Evolutionary conservation across 2,329 filamentous ascomycete species (phyloP), one percentile per base, ranked within the genome.

Genomic region (Xylaria hypoxylon): DNA sequence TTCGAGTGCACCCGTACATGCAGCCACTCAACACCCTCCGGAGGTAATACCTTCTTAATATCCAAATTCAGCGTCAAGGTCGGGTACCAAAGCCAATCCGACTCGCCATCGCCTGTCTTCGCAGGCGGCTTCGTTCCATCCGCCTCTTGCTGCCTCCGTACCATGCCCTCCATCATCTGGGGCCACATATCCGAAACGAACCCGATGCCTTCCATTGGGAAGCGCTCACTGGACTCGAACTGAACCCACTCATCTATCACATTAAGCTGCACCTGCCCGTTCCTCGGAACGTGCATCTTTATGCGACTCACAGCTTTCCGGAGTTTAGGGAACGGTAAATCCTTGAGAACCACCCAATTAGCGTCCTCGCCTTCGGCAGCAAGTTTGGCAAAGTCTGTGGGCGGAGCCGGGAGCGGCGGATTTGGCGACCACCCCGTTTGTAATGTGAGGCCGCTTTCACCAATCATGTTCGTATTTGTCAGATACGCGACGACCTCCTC

Each of bases 61-160:
- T 93, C 90, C 45, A 93, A 73, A 77, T 91, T 92, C 71, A 92
- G 76, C 57, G 89, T 77, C 33, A 92, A 75, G 1, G 90, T 92
- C 8, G 89, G 89, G 77, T 89, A 91, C 89, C 89, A 91, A 71
- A 84, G 86, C 70, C 70, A 72, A 6, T 47, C 52, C 42, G 55
- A 1, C 1, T 47, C 38, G n/a, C 15, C 22, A 6, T 47, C 38
- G n/a, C 33, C 42, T 22, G 58, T 38, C 47, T 55, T 38, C 35
- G 17, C 31, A 2, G 31, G 38, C n/a, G 2, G 31, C 24, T 48
- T 35, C 28, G 59, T 28, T 17, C 35, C 55, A 8, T 55, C 56
- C 19, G 8, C 8, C 24, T 28, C 28, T n/a, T 68, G 47, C 26
- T 67, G 56, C 11, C 33, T 64, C 3, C 22, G 19, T 53, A 68